Percentiles rank a stretch among this genome's conserved stretches.
These are phyloP conservation scores for Plasmodium ovale DNA, from an alignment of 169 alveolate species.

Conservation along the genomic window DNA sequence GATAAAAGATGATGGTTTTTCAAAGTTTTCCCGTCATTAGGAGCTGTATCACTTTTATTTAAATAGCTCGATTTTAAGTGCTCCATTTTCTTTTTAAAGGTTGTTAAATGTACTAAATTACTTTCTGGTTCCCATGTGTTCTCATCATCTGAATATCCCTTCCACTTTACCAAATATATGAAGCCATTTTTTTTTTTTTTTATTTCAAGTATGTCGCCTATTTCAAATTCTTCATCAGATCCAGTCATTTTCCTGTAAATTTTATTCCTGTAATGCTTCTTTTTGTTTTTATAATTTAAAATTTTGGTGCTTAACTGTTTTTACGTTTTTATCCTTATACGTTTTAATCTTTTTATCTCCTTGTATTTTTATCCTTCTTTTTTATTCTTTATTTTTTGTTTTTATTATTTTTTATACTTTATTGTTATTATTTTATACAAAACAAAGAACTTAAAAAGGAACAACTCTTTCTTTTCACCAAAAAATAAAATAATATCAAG, in stretches of 20 bases:
- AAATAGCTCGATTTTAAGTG: constrained; percentile 44
- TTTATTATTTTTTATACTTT: not conserved
- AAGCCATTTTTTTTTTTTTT: constrained; percentile 68
- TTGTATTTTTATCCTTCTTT: not conserved
- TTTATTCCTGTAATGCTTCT: too few relatives aligned
- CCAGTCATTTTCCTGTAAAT: constrained; percentile 74
- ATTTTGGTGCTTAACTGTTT: too few relatives aligned
- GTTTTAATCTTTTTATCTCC: too few relatives aligned
- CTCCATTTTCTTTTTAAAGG: constrained; percentile 65
- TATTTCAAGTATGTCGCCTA: constrained; percentile 67
- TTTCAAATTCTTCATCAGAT: constrained; percentile 75
- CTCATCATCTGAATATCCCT: constrained; percentile 85
- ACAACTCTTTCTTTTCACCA: too few relatives aligned
- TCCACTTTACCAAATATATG: constrained; percentile 83
- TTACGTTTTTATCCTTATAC: too few relatives aligned
- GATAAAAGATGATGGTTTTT: constrained; percentile 17
- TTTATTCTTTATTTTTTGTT: not conserved
- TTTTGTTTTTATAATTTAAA: too few relatives aligned
- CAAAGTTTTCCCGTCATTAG: constrained; percentile 15
- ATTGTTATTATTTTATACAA: too few relatives aligned
- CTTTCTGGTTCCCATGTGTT: constrained; percentile 89
- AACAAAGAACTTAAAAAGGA: too few relatives aligned
- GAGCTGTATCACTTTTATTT: constrained; percentile 21
- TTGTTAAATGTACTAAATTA: constrained; percentile 66
- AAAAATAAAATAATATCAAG: too few relatives aligned